A percentile compares a stretch with the other conserved stretches of the same genome.
phyloP scores from a whole-genome alignment of 768 basidiomycete genomes.

The Trametes elegans region DNA sequence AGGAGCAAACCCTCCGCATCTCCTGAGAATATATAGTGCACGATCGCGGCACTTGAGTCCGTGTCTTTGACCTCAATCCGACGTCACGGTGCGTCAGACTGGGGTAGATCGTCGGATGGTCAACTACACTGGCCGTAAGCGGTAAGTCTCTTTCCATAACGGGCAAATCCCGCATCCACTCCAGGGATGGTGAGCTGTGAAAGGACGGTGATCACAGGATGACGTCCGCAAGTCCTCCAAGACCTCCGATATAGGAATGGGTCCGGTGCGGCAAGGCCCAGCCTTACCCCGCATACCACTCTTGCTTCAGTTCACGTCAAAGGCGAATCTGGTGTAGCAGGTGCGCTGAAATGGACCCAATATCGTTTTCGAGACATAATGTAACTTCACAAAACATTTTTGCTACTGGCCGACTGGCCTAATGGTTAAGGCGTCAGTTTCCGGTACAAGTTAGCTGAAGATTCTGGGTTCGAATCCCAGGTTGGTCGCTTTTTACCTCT shows the following conservation, averaged over 20 bases:
- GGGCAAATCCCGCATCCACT: not conserved
- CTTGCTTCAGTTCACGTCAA: no score
- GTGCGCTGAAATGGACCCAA: no score
- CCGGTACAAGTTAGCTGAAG: constrained; percentile 51
- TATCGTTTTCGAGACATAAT: no score
- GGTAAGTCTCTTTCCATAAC: not conserved
- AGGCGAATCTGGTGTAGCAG: no score
- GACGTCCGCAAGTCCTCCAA: not conserved
- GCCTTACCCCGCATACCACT: not conserved
- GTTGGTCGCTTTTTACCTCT: constrained; percentile 51
- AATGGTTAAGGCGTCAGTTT: constrained; percentile 66
- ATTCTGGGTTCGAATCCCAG: constrained; percentile 64
- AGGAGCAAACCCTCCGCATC: not conserved
- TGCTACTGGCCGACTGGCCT: constrained; percentile 50
- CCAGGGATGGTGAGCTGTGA: not conserved
- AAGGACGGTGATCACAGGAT: not conserved
- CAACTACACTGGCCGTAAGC: not conserved
- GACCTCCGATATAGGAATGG: not conserved
- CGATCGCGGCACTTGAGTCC: no score
- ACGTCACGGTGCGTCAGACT: constrained; percentile 9
- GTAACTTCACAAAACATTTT: no score
- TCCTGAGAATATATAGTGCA: not conserved
- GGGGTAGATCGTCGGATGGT: not conserved
- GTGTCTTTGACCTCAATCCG: not conserved
- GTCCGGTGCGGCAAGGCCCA: not conserved